Evolutionary conservation across 2,329 filamentous ascomycete species (phyloP).

Genomic region (Calonectria pseudoturangicola): DNA sequence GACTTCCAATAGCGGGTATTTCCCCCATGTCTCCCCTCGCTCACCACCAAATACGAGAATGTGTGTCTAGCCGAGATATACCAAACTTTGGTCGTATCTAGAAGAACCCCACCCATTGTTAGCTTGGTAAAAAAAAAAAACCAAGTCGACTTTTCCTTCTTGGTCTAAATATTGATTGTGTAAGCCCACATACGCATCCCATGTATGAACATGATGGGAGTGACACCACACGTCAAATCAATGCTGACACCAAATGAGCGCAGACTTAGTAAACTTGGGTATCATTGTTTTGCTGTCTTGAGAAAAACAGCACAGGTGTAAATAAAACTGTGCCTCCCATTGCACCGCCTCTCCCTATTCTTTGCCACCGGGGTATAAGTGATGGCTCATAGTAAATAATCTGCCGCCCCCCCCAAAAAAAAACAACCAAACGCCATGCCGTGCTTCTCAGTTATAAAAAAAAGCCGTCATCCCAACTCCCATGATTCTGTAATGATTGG

Average conservation of each 20-base stretch:
- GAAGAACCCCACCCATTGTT: too few species aligned
- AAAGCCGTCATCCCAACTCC: background rate
- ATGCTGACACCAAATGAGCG: background rate
- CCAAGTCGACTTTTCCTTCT: too few species aligned
- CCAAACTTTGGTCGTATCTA: too few species aligned
- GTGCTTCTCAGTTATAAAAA: conserved; percentile 3
- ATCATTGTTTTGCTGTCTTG: background rate
- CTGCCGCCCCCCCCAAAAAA: background rate
- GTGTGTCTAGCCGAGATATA: background rate
- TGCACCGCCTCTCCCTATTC: background rate
- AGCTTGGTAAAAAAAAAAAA: too few species aligned
- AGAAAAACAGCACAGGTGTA: background rate
- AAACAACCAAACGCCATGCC: conserved; percentile 14
- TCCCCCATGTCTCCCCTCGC: background rate
- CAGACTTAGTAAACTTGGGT: background rate
- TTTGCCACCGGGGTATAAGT: background rate
- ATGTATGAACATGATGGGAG: background rate
- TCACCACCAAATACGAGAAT: background rate
- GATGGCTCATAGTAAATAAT: background rate
- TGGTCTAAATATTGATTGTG: too few species aligned
- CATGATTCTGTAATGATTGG: background rate
- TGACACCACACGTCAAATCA: background rate
- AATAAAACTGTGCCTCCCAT: background rate
- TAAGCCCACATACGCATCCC: background rate
- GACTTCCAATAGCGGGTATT: background rate